Evolutionary conservation across 163 green algal genomes (phyloP).

Genomic region (Trebouxia gelatinosa): DNA sequence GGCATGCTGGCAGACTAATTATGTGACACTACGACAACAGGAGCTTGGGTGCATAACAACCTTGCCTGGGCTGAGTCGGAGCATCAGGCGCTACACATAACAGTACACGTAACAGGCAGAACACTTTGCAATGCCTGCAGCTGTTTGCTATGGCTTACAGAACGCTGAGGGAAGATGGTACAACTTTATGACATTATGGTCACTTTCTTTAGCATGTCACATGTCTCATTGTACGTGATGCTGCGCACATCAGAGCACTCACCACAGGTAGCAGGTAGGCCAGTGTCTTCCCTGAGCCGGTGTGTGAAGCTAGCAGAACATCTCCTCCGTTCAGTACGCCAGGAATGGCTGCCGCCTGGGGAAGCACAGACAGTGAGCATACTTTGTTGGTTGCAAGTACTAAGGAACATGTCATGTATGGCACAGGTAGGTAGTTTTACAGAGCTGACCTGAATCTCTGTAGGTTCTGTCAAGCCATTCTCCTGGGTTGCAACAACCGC

Average conservation of each 20-base stretch:
- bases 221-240: no score
- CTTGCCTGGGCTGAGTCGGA: no score
- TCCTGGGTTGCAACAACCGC: constrained; percentile 46
- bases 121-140: no score
- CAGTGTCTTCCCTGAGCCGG: constrained; percentile 81
- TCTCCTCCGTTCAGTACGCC: constrained; percentile 64
- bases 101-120: no score
- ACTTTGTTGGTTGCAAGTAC: constrained; percentile 19
- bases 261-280: constrained; percentile 81
- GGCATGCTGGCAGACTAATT: no score
- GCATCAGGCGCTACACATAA: no score
- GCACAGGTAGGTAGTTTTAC: background rate
- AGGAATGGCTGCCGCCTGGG: constrained; percentile 58
- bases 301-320: constrained; percentile 68
- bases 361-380: constrained; percentile 17
- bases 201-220: no score
- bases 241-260: background rate
- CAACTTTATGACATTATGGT: no score
- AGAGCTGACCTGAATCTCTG: constrained; percentile 61
- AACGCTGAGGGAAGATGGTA: no score
- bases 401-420: constrained; percentile 4
- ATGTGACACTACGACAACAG: no score
- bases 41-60: no score
- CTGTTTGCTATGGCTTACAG: no score
- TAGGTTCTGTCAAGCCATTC: constrained; percentile 50